These are phyloP conservation scores for Ophiosphaerella narmari DNA, from an alignment of 2,329 filamentous ascomycete genomes.

Conservation along the genomic window DNA sequence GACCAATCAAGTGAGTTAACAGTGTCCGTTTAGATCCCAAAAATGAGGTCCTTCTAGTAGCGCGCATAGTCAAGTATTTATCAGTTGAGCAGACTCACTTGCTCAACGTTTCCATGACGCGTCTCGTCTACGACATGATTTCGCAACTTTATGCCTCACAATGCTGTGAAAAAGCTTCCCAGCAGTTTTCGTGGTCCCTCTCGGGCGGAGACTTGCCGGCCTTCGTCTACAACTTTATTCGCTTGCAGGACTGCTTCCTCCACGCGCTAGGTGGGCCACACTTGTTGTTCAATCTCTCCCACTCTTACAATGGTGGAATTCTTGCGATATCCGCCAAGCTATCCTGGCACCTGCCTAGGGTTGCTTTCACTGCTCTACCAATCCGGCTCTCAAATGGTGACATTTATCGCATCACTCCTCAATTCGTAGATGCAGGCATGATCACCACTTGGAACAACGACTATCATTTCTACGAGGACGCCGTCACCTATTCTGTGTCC, in stretches of 20 bases:
- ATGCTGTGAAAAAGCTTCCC: not conserved
- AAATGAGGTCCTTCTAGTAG: slow-evolving; percentile 11
- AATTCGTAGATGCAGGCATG: not conserved
- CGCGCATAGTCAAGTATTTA: slow-evolving; percentile 17
- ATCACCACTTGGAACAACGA: not conserved
- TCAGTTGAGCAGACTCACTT: not conserved
- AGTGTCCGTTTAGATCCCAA: slow-evolving; percentile 7
- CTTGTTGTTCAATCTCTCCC: slow-evolving; percentile 20
- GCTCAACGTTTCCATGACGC: slow-evolving; percentile 24
- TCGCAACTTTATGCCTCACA: slow-evolving; percentile 20
- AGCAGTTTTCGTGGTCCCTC: slow-evolving; percentile 27
- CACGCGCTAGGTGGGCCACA: slow-evolving; percentile 14
- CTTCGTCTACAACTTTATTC: slow-evolving; percentile 39
- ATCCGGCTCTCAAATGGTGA: slow-evolving; percentile 10
- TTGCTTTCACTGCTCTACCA: slow-evolving; percentile 25
- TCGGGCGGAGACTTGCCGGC: slow-evolving; percentile 27
- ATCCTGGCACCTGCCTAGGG: slow-evolving; percentile 24
- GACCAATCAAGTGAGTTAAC: not conserved
- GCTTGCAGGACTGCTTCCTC: slow-evolving; percentile 39
- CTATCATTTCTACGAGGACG: not conserved
- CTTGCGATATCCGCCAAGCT: slow-evolving; percentile 23
- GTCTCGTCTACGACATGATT: slow-evolving; percentile 35
- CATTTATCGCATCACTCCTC: slow-evolving; percentile 29
- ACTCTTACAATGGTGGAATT: slow-evolving; percentile 4
- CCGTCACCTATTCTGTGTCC: slow-evolving; percentile 15